Base-by-base conservation (phyloP, 2,329 filamentous ascomycete genomes). In the Cladosporium halotolerans region DNA sequence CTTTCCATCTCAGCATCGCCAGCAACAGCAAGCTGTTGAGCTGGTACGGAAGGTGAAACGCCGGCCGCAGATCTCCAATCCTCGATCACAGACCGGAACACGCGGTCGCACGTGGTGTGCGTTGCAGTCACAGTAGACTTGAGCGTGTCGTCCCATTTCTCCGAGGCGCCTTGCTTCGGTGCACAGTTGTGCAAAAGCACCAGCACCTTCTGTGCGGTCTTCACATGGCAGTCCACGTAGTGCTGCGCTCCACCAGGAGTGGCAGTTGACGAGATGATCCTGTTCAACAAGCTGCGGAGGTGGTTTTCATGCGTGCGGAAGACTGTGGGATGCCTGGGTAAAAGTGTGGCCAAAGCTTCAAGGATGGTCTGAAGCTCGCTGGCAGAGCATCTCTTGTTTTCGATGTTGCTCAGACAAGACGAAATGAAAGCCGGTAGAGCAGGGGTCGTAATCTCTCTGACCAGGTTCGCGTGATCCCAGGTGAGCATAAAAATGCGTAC, bases 391-490 rank as follows among this genome's bases (percentile, higher is more conserved):
- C 71, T 70, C 45, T 69, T 62, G 46, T 66, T 69, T 56, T 54
- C 71, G 53, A 78, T 72, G 42, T 92, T 76, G 62, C 85, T 83
- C 42, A 96, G 70, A 62, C 86, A 89, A 3, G 85, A 78, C 0
- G 81, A 83, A 43, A 91, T 79, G 63, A 92, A 95, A 1, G 79
- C 73, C 1, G 88, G 83, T 16, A 96, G 73, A 3, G 83, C 88
- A 2, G 89, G 89, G 0, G 90, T 95, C 1, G 88, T 91, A 56
- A 96, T 88, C 67, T 96, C 91, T 62, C 92, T 81, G 42, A 92
- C 78, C 50, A 96, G 76, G 8, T 89, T 93, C 55, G 86, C 88
- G 65, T 90, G 90, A 36, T 85, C 82, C 65, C 90, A 88, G 39
- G 91, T 86, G 34, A 93, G 79, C 60, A 83, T 79, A 72, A 93